Evolutionary conservation across 2,329 filamentous ascomycete species (phyloP).

Genomic region (Diaporthe ampelina): DNA sequence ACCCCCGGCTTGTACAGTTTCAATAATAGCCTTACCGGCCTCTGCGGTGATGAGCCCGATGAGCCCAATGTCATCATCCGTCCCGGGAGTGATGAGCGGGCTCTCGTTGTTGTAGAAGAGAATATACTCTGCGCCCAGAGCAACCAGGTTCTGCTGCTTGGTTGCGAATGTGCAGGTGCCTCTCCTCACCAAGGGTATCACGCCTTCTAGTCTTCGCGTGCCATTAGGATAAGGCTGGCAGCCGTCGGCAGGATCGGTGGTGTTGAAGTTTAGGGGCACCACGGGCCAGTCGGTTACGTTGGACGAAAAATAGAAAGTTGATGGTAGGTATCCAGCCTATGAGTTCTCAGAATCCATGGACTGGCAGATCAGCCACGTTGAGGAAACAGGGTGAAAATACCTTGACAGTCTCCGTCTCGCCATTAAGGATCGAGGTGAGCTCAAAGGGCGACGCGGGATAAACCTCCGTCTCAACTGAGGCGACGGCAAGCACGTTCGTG

Average conservation of each 20-base stretch:
- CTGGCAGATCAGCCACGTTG: not conserved
- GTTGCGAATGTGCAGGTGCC: conserved; percentile 46
- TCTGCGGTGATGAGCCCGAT: conserved; percentile 46
- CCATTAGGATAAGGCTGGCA: conserved; percentile 55
- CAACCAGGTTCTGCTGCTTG: conserved; percentile 50
- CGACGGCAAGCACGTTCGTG: conserved; percentile 58
- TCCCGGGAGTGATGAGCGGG: conserved; percentile 31
- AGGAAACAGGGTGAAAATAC: not conserved
- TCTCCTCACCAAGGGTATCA: conserved; percentile 58
- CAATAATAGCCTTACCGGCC: conserved; percentile 51
- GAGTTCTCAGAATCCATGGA: not conserved
- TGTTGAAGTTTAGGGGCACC: conserved; percentile 45
- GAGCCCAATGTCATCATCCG: not conserved
- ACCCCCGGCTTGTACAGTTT: conserved; percentile 48
- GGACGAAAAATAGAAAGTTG: conserved; percentile 39
- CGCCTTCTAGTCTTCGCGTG: conserved; percentile 55
- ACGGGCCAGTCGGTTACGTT: conserved; percentile 45
- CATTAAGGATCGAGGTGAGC: conserved; percentile 34
- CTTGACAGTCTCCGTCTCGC: conserved; percentile 32
- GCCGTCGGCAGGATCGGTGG: conserved; percentile 48
- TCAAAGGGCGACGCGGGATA: conserved; percentile 42
- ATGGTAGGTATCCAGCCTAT: conserved; percentile 40
- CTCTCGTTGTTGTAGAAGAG: conserved; percentile 52
- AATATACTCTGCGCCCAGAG: conserved; percentile 49
- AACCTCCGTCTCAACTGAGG: conserved; percentile 53